Base-by-base conservation (phyloP, 2,329 filamentous ascomycete species). In the Aspergillus phoenicis region DNA sequence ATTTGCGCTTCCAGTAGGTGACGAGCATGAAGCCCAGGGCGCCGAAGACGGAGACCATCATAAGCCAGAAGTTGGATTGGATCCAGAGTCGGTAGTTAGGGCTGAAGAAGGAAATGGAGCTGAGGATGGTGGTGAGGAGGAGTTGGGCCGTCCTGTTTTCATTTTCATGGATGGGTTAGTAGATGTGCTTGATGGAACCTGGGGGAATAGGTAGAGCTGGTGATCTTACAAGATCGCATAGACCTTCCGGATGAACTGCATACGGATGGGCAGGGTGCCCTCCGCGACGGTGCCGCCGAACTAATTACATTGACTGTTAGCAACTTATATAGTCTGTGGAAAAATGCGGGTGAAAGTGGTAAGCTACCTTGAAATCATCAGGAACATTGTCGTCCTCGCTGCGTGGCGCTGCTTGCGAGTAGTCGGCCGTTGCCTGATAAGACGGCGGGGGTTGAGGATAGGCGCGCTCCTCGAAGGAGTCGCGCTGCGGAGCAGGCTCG, bases 201-300 rank as follows among this genome's bases (percentile, higher is more conserved):
- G 20, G 33, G 13, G 20, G 33, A 28, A 39, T 28, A 13, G 4
- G 20, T 45, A 33, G n/a, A 6, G 36, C 17, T 56, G 11, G 24
- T 36, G 76, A 20, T 20, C 83, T 81, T 77, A 87, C 80, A 99
- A 84, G 78, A 99, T 99, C 61, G 93, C 90, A 81, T 99, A 99
- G 74, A 99, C 95, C 83, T 98, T 98, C 79, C 93, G 89, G 70
- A 97, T 85, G 78, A 97, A 99, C 79, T 95, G 91, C 87, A 97
- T 96, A 69, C 94, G 91, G 75, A 99, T 97, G 72, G 96, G 93
- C 73, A 98, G 84, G 20, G 93, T 96, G 51, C 91, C 94, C 82
- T 98, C 95, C 67, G 93, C 89, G 62, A 98, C 93, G 17, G 89
- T 92, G 64, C 93, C 93, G 69, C 94, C 95, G 74, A 96, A 98